Conservation (phyloP, 1,284 basidiomycete species). For the Ustilago lituana region DNA sequence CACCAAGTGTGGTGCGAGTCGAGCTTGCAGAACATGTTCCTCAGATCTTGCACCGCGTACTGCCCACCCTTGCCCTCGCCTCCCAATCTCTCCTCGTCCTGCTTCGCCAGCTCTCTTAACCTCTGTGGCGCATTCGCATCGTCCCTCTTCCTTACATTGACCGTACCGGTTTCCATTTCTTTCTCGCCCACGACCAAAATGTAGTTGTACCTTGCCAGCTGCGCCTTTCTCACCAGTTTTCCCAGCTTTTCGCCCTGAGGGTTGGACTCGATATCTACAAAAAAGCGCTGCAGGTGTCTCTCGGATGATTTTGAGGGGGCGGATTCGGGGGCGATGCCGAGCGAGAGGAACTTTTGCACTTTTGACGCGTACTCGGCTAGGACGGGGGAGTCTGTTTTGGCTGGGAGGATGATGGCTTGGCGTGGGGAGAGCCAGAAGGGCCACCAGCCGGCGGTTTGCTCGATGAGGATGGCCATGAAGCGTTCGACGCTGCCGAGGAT, state of each 20-base stretch:
- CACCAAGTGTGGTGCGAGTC: slow-evolving; percentile 34
- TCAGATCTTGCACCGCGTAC: slow-evolving; percentile 10
- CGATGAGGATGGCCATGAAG: slow-evolving; percentile 65
- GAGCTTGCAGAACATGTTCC: slow-evolving; percentile 24
- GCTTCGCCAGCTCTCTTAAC: slow-evolving; percentile 9
- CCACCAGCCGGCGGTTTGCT: slow-evolving; percentile 62
- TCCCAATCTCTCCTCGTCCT: not conserved
- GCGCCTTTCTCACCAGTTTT: slow-evolving; percentile 58
- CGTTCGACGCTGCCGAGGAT: slow-evolving; percentile 65
- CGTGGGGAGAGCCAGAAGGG: slow-evolving; percentile 64
- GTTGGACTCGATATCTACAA: slow-evolving; percentile 59
- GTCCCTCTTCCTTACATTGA: slow-evolving; percentile 53
- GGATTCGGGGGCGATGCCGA: slow-evolving; percentile 21
- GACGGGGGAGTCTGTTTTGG: slow-evolving; percentile 19
- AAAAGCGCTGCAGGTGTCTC: slow-evolving; percentile 55
- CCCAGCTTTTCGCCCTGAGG: slow-evolving; percentile 52
- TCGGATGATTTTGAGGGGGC: slow-evolving; percentile 4
- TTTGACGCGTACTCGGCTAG: slow-evolving; percentile 36
- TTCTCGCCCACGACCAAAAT: slow-evolving; percentile 61
- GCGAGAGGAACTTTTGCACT: slow-evolving; percentile 36
- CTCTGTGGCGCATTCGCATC: slow-evolving; percentile 26
- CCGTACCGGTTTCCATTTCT: slow-evolving; percentile 50
- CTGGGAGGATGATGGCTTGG: slow-evolving; percentile 60
- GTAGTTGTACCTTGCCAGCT: slow-evolving; percentile 58
- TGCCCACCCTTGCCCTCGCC: slow-evolving; percentile 10